Evolutionary conservation across 768 basidiomycete species (phyloP), one percentile per base, ranked within the genome.

Genomic region (Boletellus ananas): DNA sequence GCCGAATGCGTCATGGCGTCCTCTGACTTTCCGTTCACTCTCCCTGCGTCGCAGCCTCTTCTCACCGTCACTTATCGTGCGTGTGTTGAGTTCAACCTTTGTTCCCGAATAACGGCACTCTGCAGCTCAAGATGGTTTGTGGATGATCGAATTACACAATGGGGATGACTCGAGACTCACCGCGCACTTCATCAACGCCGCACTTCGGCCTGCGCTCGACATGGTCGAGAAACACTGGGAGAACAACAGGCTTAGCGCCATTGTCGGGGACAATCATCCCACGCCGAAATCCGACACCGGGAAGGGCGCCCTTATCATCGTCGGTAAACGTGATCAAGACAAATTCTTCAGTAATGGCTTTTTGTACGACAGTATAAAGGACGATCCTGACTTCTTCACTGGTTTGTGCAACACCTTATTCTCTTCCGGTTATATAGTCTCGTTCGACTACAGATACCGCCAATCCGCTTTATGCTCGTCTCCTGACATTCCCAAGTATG

Each of bases 261-360:
- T 71, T 36, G 54, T 70, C 37, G 76, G 76, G 51, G 73, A 79
- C 13, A 50, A 51, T 9, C 31, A 74, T 74, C 56, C 68, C 69
- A n/a, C 74, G 6, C n/a, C 47, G 16, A 46, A 49, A 37, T 47
- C 54, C 17, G 44, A 25, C 17, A 21, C 72, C 7, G 85, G 81
- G 27, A 75, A 74, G 44, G 90, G 88, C 34, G 83, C 86, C 4
- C 67, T 93, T 27, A 83, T 92, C 52, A 84, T 93, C 46, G 83
- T 87, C 7, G 90, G 90, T 4, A 80, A 79, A 52, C 76, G 74
- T 54, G 74, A 77, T 52, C 90, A 93, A 65, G 81, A 91, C 66
- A 93, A 91, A 67, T 93, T 90, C 74, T 93, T 93, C 68, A 89
- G 86, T 69, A 92, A 90, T 57, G 90, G 89, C 1, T 79, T 92